Conservation (phyloP, 202 grass and related monocot species). For the Thinopyrum obtusiflorum region DNA sequence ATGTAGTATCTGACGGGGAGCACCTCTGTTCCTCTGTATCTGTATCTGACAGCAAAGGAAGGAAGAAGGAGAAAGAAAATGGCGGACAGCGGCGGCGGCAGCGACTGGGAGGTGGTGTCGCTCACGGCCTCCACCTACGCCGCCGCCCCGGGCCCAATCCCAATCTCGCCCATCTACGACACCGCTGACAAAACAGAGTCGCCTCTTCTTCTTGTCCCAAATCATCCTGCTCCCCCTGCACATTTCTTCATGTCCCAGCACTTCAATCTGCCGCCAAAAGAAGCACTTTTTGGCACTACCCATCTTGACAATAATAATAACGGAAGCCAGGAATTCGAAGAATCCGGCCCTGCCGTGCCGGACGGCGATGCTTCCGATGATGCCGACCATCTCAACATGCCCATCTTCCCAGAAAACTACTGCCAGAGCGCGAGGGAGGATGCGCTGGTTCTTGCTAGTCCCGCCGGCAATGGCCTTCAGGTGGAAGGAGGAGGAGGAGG, state of each 20-base stretch:
- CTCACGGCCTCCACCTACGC: slow-evolving; percentile 55
- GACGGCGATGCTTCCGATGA: not conserved
- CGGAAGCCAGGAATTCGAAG: not conserved
- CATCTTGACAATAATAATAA: too few relatives aligned
- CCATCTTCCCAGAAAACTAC: not conserved
- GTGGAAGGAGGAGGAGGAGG: too few relatives aligned
- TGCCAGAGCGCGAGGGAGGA: not conserved
- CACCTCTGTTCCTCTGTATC: not conserved
- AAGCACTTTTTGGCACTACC: too few relatives aligned
- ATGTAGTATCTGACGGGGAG: not conserved
- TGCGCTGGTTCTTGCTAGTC: too few relatives aligned
- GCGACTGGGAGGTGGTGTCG: slow-evolving; percentile 63
- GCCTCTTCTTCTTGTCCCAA: not conserved
- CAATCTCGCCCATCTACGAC: not conserved
- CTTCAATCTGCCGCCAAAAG: slow-evolving; percentile 22
- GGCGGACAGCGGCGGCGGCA: slow-evolving; percentile 11
- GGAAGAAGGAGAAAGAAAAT: not conserved
- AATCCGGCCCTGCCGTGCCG: not conserved
- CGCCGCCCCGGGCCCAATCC: slow-evolving; percentile 36
- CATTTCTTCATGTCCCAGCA: slow-evolving; percentile 51
- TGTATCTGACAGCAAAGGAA: not conserved
- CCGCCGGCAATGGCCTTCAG: too few relatives aligned
- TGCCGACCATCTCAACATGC: not conserved
- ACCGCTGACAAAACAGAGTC: not conserved
- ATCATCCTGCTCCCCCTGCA: not conserved